Evolutionary conservation across 1,284 basidiomycete genomes (phyloP).

Genomic region (Fomitiporia mediterranea): DNA sequence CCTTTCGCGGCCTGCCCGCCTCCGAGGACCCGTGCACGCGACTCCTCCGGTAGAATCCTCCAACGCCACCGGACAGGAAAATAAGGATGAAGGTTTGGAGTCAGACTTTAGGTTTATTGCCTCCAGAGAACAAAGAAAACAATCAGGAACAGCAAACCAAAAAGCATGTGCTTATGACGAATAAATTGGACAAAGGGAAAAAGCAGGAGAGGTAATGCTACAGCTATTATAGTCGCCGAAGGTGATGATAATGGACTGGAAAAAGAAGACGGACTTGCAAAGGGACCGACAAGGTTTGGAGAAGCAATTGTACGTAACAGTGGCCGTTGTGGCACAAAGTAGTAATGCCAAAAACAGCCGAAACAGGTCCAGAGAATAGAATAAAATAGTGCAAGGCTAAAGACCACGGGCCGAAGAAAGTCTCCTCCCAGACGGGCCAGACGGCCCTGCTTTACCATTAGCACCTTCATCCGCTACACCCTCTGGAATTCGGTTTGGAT

Average conservation of each 20-base stretch:
- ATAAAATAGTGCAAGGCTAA: not conserved
- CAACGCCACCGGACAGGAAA: not conserved
- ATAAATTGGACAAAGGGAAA: constrained; percentile 5
- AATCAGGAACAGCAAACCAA: constrained; percentile 12
- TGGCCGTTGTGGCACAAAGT: not conserved
- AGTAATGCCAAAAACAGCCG: not conserved
- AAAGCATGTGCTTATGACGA: constrained; percentile 14
- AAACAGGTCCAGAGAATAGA: not conserved
- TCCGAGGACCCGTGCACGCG: constrained; percentile 4
- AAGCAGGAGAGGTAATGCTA: constrained; percentile 12
- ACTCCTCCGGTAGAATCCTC: not conserved
- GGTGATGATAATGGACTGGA: constrained; percentile 1
- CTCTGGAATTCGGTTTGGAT: constrained; percentile 57
- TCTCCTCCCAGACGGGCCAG: constrained; percentile 6
- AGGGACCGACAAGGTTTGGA: not conserved
- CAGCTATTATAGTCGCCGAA: constrained; percentile 14
- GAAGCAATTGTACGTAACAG: not conserved
- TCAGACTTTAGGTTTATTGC: constrained; percentile 14
- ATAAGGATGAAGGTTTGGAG: not conserved
- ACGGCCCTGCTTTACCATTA: constrained; percentile 1
- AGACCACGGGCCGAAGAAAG: constrained; percentile 12
- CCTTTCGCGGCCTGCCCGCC: not conserved
- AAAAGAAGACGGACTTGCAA: not conserved
- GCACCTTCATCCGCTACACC: constrained; percentile 3
- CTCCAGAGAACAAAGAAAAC: constrained; percentile 17